A percentile compares a stretch with the other conserved stretches of the same genome.
phyloP scores from a whole-genome alignment of 129 eudicot species.

The Centella asiatica region DNA sequence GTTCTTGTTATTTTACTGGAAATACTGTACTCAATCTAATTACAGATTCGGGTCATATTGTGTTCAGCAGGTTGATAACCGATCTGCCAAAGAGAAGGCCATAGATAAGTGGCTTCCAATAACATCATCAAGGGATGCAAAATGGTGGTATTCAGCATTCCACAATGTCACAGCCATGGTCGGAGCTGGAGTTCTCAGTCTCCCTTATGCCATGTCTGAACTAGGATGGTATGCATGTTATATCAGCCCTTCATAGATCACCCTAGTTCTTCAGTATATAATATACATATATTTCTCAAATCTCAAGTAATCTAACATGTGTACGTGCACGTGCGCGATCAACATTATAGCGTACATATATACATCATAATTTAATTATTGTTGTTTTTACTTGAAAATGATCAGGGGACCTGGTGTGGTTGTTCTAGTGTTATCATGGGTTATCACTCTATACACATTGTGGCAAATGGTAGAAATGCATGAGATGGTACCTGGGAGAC shows the following conservation, averaged over 20 bases:
- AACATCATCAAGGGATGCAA: constrained; percentile 42
- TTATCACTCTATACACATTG: constrained; percentile 33
- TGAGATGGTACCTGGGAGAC: constrained; percentile 40
- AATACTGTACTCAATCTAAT: background rate
- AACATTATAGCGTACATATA: background rate
- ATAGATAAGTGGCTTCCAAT: constrained; percentile 45
- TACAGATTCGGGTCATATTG: background rate
- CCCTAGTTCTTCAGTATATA: too few relatives aligned
- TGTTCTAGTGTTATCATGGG: constrained; percentile 34
- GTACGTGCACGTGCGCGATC: too few relatives aligned
- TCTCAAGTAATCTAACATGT: too few relatives aligned
- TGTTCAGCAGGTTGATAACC: constrained; percentile 15
- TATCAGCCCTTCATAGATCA: too few relatives aligned
- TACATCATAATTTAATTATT: background rate
- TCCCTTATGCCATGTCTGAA: constrained; percentile 45
- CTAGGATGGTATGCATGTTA: constrained; percentile 36
- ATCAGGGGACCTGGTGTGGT: constrained; percentile 47
- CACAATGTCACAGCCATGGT: constrained; percentile 64
- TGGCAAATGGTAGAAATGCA: constrained; percentile 62
- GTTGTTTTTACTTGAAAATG: background rate
- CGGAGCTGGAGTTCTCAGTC: constrained; percentile 49
- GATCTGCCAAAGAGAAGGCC: constrained; percentile 30
- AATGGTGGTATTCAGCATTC: constrained; percentile 58
- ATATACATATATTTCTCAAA: too few relatives aligned
- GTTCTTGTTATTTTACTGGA: too few relatives aligned